Conservation (phyloP, 495 filamentous ascomycete genomes). For the Amorphotheca resinae region DNA sequence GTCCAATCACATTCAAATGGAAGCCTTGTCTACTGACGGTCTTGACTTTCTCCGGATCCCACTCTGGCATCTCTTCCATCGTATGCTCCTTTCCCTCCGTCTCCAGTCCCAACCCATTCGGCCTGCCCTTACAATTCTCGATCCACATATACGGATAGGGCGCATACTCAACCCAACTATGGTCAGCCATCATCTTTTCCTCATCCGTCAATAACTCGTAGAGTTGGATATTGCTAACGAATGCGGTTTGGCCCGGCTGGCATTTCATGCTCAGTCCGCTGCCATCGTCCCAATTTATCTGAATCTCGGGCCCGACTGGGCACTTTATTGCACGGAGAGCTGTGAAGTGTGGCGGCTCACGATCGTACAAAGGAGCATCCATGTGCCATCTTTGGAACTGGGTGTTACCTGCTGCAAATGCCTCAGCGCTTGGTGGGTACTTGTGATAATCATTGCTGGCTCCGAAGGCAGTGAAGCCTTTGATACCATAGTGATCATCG, state of each 20-base stretch:
- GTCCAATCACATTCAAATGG: no score
- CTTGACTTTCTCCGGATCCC: constrained; percentile 24
- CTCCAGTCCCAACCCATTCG: constrained; percentile 27
- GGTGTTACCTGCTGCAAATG: constrained; percentile 25
- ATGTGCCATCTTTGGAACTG: constrained; percentile 34
- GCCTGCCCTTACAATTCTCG: constrained; percentile 24
- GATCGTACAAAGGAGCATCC: constrained; percentile 30
- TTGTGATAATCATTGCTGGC: constrained; percentile 28
- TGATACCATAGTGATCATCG: constrained; percentile 29
- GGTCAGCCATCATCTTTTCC: constrained; percentile 26
- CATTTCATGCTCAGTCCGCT: constrained; percentile 24
- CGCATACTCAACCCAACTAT: constrained; percentile 32
- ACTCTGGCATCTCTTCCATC: constrained; percentile 25
- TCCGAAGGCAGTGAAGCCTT: constrained; percentile 24
- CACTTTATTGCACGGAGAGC: constrained; percentile 29
- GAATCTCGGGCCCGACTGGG: constrained; percentile 23
- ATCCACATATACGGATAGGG: constrained; percentile 31
- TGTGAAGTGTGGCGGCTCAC: constrained; percentile 31
- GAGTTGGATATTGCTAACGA: constrained; percentile 24
- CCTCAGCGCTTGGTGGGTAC: constrained; percentile 18
- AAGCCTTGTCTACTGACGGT: constrained; percentile 2
- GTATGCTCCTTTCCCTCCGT: constrained; percentile 23
- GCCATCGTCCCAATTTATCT: constrained; percentile 30
- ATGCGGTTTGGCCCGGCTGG: constrained; percentile 23
- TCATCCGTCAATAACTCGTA: constrained; percentile 28